Base-by-base conservation (phyloP, 1,284 basidiomycete genomes). In the Pyrrhoderma noxium region DNA sequence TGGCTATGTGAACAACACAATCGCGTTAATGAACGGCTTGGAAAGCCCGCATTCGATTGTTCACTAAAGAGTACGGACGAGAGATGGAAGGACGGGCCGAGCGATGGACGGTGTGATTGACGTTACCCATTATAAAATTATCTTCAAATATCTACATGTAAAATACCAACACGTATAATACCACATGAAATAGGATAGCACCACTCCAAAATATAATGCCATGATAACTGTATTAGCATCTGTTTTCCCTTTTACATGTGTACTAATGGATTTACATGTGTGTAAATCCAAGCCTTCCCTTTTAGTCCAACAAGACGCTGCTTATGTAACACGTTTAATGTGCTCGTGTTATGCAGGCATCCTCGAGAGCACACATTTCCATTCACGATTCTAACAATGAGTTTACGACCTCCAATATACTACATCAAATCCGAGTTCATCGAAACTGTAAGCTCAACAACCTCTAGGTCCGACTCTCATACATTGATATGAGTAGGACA, bases 1-100 rank as follows among this genome's bases (percentile, higher is more conserved):
- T 97, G 93, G 93, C 72, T 97, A 57, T 97, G 93, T 63, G 77
- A 87, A 68, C 72, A 87, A 60, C 93, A 97, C 66, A 96, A 97
- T 61, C 85, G 87, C 60, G 92, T 97, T 46, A 97, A 95, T 62
- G 71, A 72, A 61, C 81, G 84, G 65, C 69, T 96, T 46, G 91
- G 93, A 45, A 96, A 95, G 75, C 71, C 75, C 52, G 66, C 46
- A 47, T 96, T 95, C 66, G 80, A 89, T 63, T 97, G 93, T 64
- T 63, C 69, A n/a, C 63, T 68, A 46, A 60, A 63, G 46, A 88
- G 77, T 60, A 77, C 86, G 48, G 82, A 89, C 59, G 82, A 87
- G 69, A 72, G 93, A 60, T 97, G 94, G 94, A 89, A 79, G 70
- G 89, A 93, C 64, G 93, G 93, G 1, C 89, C 90, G 41, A 63